These are phyloP conservation scores for Tulasnella sp. DNA, from an alignment of 768 basidiomycete species.

Conservation along the genomic window DNA sequence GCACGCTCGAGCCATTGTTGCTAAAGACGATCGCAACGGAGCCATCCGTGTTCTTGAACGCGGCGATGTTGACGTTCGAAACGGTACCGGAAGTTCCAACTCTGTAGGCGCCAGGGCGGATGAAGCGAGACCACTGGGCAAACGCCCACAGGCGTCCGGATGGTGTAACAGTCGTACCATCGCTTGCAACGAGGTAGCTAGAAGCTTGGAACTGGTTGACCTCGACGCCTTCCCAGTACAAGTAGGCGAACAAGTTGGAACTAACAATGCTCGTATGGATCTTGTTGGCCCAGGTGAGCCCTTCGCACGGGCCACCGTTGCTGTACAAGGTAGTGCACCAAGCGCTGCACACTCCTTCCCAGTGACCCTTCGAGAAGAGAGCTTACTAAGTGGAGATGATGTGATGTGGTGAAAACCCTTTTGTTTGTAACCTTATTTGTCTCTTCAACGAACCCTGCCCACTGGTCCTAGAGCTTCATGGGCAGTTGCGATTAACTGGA, in stretches of 20 bases:
- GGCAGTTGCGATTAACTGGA: background rate
- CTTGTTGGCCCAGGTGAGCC: constrained; percentile 7
- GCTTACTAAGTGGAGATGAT: no score
- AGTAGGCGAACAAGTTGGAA: constrained; percentile 24
- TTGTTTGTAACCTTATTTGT: no score
- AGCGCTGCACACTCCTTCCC: no score
- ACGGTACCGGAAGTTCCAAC: constrained; percentile 15
- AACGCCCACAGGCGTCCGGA: constrained; percentile 29
- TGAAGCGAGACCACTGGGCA: constrained; percentile 28
- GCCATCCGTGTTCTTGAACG: constrained; percentile 29
- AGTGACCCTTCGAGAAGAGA: no score
- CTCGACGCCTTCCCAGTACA: constrained; percentile 29
- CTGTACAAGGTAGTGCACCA: constrained; percentile 1
- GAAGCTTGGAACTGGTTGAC: constrained; percentile 7
- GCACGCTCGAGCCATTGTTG: background rate
- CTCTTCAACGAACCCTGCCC: no score
- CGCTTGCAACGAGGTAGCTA: constrained; percentile 9
- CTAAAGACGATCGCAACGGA: constrained; percentile 9
- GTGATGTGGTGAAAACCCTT: no score
- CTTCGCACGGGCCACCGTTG: constrained; percentile 7
- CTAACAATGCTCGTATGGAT: constrained; percentile 22
- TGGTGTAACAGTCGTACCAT: constrained; percentile 6
- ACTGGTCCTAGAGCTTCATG: background rate
- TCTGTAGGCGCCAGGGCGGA: constrained; percentile 28
- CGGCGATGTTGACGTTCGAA: constrained; percentile 6